These are phyloP conservation scores for Hericium rajendrae DNA, from an alignment of 768 basidiomycete genomes.

Conservation along the genomic window DNA sequence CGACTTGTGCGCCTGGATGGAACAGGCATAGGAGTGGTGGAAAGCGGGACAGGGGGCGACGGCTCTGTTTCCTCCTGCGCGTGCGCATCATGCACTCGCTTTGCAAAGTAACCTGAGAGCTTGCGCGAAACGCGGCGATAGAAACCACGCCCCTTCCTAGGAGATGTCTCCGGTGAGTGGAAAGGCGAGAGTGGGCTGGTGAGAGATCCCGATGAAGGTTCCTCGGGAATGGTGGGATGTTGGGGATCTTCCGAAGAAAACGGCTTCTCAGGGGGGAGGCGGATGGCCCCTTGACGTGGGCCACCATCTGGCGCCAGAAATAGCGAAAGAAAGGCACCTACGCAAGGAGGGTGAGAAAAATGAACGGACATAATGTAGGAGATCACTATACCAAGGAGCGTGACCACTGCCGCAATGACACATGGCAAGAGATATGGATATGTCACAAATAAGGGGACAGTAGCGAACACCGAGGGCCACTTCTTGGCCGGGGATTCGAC, in stretches of 20 bases:
- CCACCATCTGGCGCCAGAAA: slow-evolving; percentile 92
- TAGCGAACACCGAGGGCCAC: slow-evolving; percentile 70
- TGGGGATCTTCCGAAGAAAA: slow-evolving; percentile 12
- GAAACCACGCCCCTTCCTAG: background rate
- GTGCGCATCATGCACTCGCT: slow-evolving; percentile 36
- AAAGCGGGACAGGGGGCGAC: slow-evolving; percentile 27
- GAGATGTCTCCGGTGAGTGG: background rate
- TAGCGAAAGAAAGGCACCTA: slow-evolving; percentile 79
- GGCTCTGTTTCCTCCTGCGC: slow-evolving; percentile 4
- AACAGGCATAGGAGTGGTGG: slow-evolving; percentile 34
- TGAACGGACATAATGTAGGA: background rate
- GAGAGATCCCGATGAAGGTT: slow-evolving; percentile 39
- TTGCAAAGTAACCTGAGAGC: slow-evolving; percentile 52
- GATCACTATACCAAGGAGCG: slow-evolving; percentile 48
- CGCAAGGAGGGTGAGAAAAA: background rate
- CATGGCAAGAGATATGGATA: slow-evolving; percentile 93
- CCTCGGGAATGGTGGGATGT: slow-evolving; percentile 52
- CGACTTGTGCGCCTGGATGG: slow-evolving; percentile 43
- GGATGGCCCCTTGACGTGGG: slow-evolving; percentile 77
- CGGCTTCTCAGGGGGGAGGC: slow-evolving; percentile 70
- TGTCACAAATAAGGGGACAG: slow-evolving; percentile 53
- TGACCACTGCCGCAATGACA: slow-evolving; percentile 64
- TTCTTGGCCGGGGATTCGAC: slow-evolving; percentile 81
- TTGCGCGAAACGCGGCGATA: slow-evolving; percentile 36
- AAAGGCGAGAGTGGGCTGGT: slow-evolving; percentile 24